Conservation (phyloP, 257 asterid species). For the Solanum paucissectum region DNA sequence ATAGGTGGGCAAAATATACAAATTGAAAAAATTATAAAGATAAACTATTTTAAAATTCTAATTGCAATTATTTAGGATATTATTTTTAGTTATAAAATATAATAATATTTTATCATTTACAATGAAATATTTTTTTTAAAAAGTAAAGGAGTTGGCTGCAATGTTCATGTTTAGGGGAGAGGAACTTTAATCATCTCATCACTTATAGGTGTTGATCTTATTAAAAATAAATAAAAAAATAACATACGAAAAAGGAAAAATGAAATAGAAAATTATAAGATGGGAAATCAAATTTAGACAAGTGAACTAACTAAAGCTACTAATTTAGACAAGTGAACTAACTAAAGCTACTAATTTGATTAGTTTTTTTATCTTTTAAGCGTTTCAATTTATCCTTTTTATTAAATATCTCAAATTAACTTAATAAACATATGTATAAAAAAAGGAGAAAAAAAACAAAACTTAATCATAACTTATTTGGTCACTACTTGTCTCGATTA, state of each 20-base stretch:
- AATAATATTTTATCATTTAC: background rate
- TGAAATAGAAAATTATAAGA: too few species aligned
- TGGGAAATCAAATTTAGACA: background rate
- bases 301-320: background rate
- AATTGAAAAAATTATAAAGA: background rate
- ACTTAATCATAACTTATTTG: background rate
- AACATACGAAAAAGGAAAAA: too few species aligned
- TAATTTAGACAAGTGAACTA: background rate
- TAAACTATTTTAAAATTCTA: background rate
- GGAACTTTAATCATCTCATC: background rate
- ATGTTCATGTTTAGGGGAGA: background rate
- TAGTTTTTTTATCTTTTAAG: too few species aligned
- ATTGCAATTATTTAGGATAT: background rate
- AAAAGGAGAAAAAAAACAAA: too few species aligned
- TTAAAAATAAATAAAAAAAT: too few species aligned
- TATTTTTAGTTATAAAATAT: background rate
- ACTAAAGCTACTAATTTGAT: background rate
- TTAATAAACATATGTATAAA: too few species aligned
- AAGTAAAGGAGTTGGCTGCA: background rate
- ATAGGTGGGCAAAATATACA: background rate
- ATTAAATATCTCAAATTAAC: background rate
- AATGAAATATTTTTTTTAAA: background rate
- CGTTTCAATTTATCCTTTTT: background rate
- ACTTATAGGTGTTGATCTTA: background rate
- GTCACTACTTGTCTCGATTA: background rate